Evolutionary conservation across 768 basidiomycete species (phyloP).

Genomic region (Kwoniella mangroviensis): DNA sequence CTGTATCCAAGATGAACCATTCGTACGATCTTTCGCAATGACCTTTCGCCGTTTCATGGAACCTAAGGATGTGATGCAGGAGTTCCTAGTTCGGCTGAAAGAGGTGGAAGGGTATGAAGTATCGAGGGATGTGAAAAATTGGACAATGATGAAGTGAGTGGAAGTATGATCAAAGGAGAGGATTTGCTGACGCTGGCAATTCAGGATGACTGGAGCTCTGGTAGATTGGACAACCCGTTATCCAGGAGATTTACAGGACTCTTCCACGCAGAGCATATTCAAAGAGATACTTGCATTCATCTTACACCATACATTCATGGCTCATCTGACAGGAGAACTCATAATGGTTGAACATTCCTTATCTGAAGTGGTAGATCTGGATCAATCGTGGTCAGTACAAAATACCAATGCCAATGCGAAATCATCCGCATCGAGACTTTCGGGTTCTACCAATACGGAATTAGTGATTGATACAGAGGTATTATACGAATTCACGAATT

Average conservation of each 20-base stretch:
- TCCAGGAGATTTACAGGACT: conserved; percentile 50
- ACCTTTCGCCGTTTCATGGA: conserved; percentile 51
- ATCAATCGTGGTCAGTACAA: conserved; percentile 47
- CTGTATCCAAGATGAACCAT: conserved; percentile 34
- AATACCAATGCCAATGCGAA: not conserved
- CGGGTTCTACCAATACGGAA: conserved; percentile 13
- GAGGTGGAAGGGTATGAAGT: conserved; percentile 36
- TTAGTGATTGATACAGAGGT: conserved; percentile 30
- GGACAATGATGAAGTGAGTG: conserved; percentile 47
- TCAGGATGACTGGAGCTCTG: conserved; percentile 42
- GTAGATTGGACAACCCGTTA: conserved; percentile 51
- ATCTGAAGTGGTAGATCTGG: conserved; percentile 41
- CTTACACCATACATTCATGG: conserved; percentile 42
- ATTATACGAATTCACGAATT: conserved; percentile 29
- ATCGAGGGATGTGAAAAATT: conserved; percentile 36
- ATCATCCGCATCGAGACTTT: not conserved
- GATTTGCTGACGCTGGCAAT: not conserved
- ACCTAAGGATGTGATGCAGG: conserved; percentile 42
- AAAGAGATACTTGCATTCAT: conserved; percentile 35
- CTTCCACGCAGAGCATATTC: conserved; percentile 27
- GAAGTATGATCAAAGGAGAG: not conserved
- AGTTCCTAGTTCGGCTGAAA: conserved; percentile 39
- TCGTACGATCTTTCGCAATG: conserved; percentile 50
- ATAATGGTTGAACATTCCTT: conserved; percentile 39
- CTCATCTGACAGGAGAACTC: conserved; percentile 49